Percentiles rank a stretch among this genome's conserved stretches.
Conservation (phyloP, 2,329 filamentous ascomycete genomes). For the Penicillium hordei region DNA sequence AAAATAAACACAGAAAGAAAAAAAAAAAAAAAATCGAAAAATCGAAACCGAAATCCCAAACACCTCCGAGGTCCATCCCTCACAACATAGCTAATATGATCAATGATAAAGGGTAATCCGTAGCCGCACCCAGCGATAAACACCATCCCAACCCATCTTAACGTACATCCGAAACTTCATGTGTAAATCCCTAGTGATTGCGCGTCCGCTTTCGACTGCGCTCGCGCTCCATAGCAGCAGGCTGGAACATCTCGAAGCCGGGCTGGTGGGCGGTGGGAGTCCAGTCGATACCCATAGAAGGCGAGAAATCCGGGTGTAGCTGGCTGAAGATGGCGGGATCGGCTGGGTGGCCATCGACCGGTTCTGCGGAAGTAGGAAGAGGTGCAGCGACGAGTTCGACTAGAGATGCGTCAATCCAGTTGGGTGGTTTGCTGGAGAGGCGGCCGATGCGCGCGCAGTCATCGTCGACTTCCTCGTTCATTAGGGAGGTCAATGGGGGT, state of each 20-base stretch:
- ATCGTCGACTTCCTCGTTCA: slow-evolving; percentile 50
- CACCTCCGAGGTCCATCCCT: neutral
- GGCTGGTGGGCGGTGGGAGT: slow-evolving; percentile 34
- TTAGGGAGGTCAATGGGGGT: slow-evolving; percentile 44
- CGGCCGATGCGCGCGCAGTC: slow-evolving; percentile 45
- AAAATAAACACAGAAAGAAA: neutral
- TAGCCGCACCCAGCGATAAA: slow-evolving; percentile 1
- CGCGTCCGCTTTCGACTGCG: slow-evolving; percentile 26
- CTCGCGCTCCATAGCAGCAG: slow-evolving; percentile 23
- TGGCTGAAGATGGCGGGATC: slow-evolving; percentile 40
- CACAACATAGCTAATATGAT: slow-evolving; percentile 8
- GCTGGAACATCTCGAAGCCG: slow-evolving; percentile 30
- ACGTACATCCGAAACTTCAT: slow-evolving; percentile 10
- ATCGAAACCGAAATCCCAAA: neutral
- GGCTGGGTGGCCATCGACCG: slow-evolving; percentile 30
- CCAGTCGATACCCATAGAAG: slow-evolving; percentile 45
- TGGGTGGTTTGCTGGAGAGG: slow-evolving; percentile 38
- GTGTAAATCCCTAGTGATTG: slow-evolving; percentile 15
- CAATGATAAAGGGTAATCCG: slow-evolving; percentile 5
- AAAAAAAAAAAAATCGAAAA: no score
- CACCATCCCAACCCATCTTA: slow-evolving; percentile 8
- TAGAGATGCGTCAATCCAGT: slow-evolving; percentile 45
- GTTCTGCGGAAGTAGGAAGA: slow-evolving; percentile 26
- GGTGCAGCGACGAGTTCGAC: slow-evolving; percentile 42
- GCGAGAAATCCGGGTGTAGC: slow-evolving; percentile 47